Evolutionary conservation across 108 stramenopile genomes (phyloP), one percentile per base, ranked within the genome.

Genomic region (Discostella stelligeroides): DNA sequence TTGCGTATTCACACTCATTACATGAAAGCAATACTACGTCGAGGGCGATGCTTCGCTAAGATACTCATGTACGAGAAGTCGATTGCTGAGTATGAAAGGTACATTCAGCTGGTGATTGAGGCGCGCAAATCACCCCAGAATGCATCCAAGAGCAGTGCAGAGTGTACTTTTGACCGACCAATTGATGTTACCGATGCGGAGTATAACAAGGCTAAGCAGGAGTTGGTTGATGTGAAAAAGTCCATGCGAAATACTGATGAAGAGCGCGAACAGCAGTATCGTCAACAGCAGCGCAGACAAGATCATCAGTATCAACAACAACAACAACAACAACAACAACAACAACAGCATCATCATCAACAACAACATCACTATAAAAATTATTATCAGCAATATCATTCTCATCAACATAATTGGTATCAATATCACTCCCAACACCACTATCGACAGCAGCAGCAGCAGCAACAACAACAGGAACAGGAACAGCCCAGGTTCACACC

Each of bases 1-100:
- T 76, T 96, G 39, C 70, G 82, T 7, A 90, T 96, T 27, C 88
- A 96, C 60, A 76, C 86, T 15, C 84, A 82, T 37, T 96, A 96
- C 75, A 90, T 92, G 86, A 96, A 96, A 65, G 95, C 95, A 0
- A 84, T 92, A 82, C 80, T 96, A 15, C 67, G 95, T 17, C 73
- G 95, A 47, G 90, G 88, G 29, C 73, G 95, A 46, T 93, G 95
- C 66, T 86, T 87, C 60, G 83, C 70, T 11, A 63, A 88, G 21
- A 64, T 90, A 29, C 66, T 87, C 8, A 86, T 84, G 48, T 85
- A 77, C 18, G 73, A 89, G 34, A 90, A 92, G 81, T 72, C 90
- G 2, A 73, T 81, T 15, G 57, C 74, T 0, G 95, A 96, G 47
- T 96, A 87, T 66, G 76, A 92, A 55, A 61, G 68, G 13, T 96